Evolutionary conservation across 441 rosid species (phyloP).

Genomic region (Hura crepitans): DNA sequence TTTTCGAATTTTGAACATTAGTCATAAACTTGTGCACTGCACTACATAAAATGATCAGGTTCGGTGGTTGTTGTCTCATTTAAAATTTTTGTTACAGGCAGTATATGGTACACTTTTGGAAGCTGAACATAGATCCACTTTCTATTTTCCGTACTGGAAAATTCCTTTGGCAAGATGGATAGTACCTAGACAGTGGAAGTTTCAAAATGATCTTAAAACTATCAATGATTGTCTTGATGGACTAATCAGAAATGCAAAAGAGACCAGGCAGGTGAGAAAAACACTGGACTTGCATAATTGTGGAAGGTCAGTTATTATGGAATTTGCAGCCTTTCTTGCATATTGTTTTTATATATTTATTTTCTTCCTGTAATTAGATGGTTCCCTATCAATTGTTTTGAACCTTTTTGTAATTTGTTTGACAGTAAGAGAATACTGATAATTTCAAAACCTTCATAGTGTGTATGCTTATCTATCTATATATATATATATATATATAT

Average conservation of each 20-base stretch:
- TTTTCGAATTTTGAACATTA: too few relatives aligned
- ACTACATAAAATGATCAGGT: neutral
- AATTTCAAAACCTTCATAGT: too few relatives aligned
- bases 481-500: too few relatives aligned
- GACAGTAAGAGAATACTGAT: too few relatives aligned
- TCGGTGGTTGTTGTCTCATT: conserved; percentile 2
- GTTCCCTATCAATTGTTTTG: too few relatives aligned
- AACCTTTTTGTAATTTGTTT: too few relatives aligned
- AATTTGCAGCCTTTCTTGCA: neutral
- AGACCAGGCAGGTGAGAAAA: conserved; percentile 71
- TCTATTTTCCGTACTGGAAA: conserved; percentile 94
- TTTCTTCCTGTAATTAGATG: neutral
- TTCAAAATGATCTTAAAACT: conserved; percentile 71
- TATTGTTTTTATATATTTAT: neutral
- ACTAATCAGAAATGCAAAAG: conserved; percentile 88
- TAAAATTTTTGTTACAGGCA: conserved; percentile 44
- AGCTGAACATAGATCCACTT: conserved; percentile 97
- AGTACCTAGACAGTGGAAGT: conserved; percentile 85
- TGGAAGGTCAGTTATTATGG: neutral
- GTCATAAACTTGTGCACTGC: too few relatives aligned
- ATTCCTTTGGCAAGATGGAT: conserved; percentile 86
- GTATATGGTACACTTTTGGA: conserved; percentile 96
- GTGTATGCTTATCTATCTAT: too few relatives aligned
- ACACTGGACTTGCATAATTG: neutral
- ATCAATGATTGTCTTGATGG: conserved; percentile 93